Conservation (phyloP, 129 eudicot genomes). For the Arctium lappa region DNA sequence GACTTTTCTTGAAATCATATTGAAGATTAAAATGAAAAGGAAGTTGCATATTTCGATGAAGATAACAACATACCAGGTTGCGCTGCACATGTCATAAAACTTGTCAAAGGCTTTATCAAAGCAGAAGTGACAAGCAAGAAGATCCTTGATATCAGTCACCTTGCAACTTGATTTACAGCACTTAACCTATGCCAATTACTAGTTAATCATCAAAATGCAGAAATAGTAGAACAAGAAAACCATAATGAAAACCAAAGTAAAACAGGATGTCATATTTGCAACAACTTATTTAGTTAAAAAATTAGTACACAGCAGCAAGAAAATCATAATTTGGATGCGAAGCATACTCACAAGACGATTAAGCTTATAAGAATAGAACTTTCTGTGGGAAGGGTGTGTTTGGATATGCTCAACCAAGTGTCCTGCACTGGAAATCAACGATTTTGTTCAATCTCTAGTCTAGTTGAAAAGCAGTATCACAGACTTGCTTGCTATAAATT, state of each 20-base stretch:
- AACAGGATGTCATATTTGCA: not conserved
- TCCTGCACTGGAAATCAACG: constrained; percentile 60
- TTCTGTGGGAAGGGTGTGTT: constrained; percentile 58
- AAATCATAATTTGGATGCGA: not conserved
- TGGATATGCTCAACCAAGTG: constrained; percentile 71
- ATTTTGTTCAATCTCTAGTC: not conserved
- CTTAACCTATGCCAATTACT: constrained; percentile 50
- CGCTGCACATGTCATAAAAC: constrained; percentile 81
- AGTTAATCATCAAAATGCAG: not conserved
- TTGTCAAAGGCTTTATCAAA: constrained; percentile 89
- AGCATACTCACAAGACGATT: constrained; percentile 60
- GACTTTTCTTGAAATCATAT: not conserved
- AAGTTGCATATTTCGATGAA: not conserved
- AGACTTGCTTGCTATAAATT: no score
- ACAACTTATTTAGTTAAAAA: no score
- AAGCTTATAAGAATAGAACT: constrained; percentile 71
- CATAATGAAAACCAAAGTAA: not conserved
- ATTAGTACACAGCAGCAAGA: not conserved
- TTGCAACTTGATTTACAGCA: constrained; percentile 85
- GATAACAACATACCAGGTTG: constrained; percentile 61
- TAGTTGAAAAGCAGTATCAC: no score
- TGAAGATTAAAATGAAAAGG: not conserved
- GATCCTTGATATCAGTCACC: constrained; percentile 80
- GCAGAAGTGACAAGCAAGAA: constrained; percentile 87
- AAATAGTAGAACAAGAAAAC: not conserved